Evolutionary conservation across 1,139 yeast genomes (phyloP), one percentile per base, ranked within the genome.

Genomic region (Debaryomyces psychrophilus): DNA sequence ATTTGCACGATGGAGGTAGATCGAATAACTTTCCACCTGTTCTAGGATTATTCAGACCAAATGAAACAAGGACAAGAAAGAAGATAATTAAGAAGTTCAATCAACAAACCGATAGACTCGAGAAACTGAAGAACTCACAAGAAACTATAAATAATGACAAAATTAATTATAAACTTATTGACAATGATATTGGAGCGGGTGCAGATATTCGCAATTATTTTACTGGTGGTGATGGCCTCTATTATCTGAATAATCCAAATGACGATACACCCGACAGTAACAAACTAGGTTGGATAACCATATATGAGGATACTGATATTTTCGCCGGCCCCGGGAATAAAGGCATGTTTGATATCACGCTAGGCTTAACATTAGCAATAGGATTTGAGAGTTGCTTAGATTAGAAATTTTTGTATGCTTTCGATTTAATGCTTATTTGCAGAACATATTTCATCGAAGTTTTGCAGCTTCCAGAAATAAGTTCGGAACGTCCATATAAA

Each of bases 201-300:
- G 59, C 64, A 8, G 69, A 64, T 11, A 57, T 60, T 29, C 62
- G 61, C 35, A 59, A 66, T 25, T 81, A 73, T 56, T 79, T 67
- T 53, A 63, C 64, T 2, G 76, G 82, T 1, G 80, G 82, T n/a
- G 87, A 83, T 60, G 87, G 87, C 1, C 64, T 82, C 3, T 65
- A 70, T 43, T 67, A 64, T 44, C 67, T 59, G 47, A 22, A 15
- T 9, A 60, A 71, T 44, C 83, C 85, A 0, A 66, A 65, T 7
- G 88, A 83, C 58, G 88, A 83, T 59, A 65, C 76, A 4, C 87
- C 87, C 0, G 81, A 79, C 56, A 82, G 79, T 39, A 74, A 69
- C 45, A 83, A 81, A 53, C 53, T 82, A 31, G 87, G 88, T 0
- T 83, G 88, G 88, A 59, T 83, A 4, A 81, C 87, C 0, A 67